Conservation (phyloP, 2,329 filamentous ascomycete species). For the Helicocarpus griseus region DNA sequence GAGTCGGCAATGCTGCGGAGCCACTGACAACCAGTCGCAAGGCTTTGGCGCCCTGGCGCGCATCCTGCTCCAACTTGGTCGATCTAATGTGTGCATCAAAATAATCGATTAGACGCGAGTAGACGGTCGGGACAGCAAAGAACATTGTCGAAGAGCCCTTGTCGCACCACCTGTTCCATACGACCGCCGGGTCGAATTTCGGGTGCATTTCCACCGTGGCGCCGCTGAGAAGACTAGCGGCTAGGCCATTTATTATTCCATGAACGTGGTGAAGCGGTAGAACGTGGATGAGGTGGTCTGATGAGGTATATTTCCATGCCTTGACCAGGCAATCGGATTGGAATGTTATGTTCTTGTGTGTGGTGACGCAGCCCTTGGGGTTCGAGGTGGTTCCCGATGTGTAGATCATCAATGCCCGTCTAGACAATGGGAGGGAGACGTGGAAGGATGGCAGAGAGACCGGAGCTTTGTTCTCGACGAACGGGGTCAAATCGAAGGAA, state of each 20-base stretch:
- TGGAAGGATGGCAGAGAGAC: slow-evolving; percentile 24
- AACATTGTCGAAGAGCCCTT: slow-evolving; percentile 37
- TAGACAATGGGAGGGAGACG: slow-evolving; percentile 18
- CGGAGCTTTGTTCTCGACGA: slow-evolving; percentile 12
- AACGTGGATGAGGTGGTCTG: slow-evolving; percentile 41
- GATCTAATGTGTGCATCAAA: slow-evolving; percentile 31
- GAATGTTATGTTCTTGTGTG: slow-evolving; percentile 32
- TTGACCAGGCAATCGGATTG: slow-evolving; percentile 22
- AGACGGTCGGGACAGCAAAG: slow-evolving; percentile 44
- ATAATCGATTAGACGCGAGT: slow-evolving; percentile 39
- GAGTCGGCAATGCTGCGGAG: slow-evolving; percentile 34
- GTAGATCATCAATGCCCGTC: slow-evolving; percentile 34
- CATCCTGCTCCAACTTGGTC: slow-evolving; percentile 23
- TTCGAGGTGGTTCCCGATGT: slow-evolving; percentile 34
- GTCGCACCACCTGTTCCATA: slow-evolving; percentile 39
- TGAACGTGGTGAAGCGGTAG: slow-evolving; percentile 44
- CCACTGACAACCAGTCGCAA: slow-evolving; percentile 33
- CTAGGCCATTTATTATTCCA: slow-evolving; percentile 42
- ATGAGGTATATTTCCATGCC: slow-evolving; percentile 31
- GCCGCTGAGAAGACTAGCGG: slow-evolving; percentile 37
- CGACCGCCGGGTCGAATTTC: slow-evolving; percentile 34
- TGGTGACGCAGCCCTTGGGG: slow-evolving; percentile 36
- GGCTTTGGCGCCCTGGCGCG: slow-evolving; percentile 24
- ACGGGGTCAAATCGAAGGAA: slow-evolving; percentile 23
- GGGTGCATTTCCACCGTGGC: slow-evolving; percentile 40